A percentile compares a stretch with the other conserved stretches of the same genome.
phyloP scores from a whole-genome alignment of 2,329 filamentous ascomycete species.

The Iodosphaeria phyllophila region DNA sequence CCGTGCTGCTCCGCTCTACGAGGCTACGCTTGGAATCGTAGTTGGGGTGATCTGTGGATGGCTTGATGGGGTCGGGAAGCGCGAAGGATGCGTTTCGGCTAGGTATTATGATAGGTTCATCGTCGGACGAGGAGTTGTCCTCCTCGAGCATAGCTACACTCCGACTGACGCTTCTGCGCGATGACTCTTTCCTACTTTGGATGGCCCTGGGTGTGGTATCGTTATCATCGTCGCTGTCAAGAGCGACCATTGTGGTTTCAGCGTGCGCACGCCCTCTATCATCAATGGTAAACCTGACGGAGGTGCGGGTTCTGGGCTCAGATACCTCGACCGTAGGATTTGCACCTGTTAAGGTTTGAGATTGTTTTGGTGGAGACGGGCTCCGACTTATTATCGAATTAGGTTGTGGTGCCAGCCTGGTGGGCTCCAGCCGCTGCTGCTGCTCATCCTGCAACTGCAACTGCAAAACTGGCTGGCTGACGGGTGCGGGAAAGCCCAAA shows the following conservation, averaged over 20 bases:
- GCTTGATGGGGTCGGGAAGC: conserved; percentile 25
- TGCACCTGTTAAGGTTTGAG: conserved; percentile 29
- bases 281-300: conserved; percentile 45
- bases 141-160: conserved; percentile 27
- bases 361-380: conserved; percentile 31
- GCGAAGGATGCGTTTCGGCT: conserved; percentile 40
- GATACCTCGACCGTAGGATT: conserved; percentile 38
- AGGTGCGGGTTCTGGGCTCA: conserved; percentile 26
- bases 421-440: too few species aligned
- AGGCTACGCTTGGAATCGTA: conserved; percentile 12
- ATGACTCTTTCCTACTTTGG: conserved; percentile 6
- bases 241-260: conserved; percentile 27
- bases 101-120: conserved; percentile 46
- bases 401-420: conserved; percentile 15
- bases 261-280: conserved; percentile 38
- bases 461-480: conserved; percentile 17
- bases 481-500: conserved; percentile 28
- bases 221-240: conserved; percentile 8
- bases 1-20: conserved; percentile 25
- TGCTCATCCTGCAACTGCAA: too few species aligned
- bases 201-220: conserved; percentile 6
- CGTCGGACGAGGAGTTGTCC: conserved; percentile 39
- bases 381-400: conserved; percentile 23
- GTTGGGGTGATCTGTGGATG: not conserved
- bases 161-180: conserved; percentile 1